Evolutionary conservation across 2,329 filamentous ascomycete genomes (phyloP), one percentile per base, ranked within the genome.

Genomic region (Corynespora cassiicola): DNA sequence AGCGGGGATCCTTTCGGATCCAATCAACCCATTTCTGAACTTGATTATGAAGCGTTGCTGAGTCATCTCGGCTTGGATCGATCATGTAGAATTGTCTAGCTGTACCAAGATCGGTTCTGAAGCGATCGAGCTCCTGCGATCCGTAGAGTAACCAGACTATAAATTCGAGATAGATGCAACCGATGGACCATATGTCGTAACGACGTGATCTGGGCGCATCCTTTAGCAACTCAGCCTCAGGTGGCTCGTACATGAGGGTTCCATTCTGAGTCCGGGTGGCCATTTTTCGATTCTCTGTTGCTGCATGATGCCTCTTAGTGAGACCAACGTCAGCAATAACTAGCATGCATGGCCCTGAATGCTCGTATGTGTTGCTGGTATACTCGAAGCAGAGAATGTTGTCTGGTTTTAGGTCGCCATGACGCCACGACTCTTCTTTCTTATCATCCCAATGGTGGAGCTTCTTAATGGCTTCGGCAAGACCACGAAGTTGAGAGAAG

Each of bases 111-210:
- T 42, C 36, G 8, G 23, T 4, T 8, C 19, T 23, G 18, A 51
- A 48, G 2, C 17, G 24, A 5, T 32, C 14, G 2, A 50, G 26
- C 6, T 29, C 45, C 12, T 16, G 2, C 3, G 23, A 2, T 1
- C 50, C 47, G 18, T 46, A 51, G 1, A 51, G 34, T 2, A 54
- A 17, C 50, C 50, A 54, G 5, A 54, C 39, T 6, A 36, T 6
- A 22, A 51, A 51, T 17, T 54, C 50, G 3, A 51, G 10, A 9
- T 36, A 42, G 6, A 54, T 42, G 25, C 50, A 54, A 4, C 50
- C 50, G 16, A 54, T 26, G 0, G 47, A 51, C 47, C 50, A 54
- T 6, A 54, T 32, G 19, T 54, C 44, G 24, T 48, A 54, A 1
- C 32, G 26, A 1, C 41, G 44, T 11, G 35, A 36, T 9, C 36